phyloP scores from a whole-genome alignment of 202 grass and related monocot species.

The Panicum virgatum region DNA sequence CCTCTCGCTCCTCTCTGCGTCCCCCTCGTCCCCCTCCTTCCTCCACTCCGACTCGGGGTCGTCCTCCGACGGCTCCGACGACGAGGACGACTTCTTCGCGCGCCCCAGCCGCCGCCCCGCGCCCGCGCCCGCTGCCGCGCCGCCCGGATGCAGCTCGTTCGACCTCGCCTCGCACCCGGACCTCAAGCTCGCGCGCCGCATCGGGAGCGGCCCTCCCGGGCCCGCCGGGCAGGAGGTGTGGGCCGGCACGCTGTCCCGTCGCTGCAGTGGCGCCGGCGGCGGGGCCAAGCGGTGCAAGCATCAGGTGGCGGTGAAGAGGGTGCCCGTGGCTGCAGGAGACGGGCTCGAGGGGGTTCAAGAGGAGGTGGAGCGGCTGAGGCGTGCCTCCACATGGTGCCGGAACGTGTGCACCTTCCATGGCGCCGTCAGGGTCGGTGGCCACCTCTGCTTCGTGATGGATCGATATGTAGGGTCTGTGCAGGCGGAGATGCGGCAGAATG shows the following conservation, averaged over 20 bases:
- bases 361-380: slow-evolving; percentile 73
- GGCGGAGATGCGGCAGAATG: slow-evolving; percentile 88
- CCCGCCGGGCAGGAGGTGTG: slow-evolving; percentile 79
- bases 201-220: slow-evolving; percentile 56
- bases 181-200: slow-evolving; percentile 67
- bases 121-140: neutral
- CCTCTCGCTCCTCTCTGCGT: slow-evolving; percentile 74
- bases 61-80: slow-evolving; percentile 48
- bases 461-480: slow-evolving; percentile 72
- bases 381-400: slow-evolving; percentile 78
- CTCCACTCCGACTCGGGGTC: slow-evolving; percentile 64
- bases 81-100: slow-evolving; percentile 67
- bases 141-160: slow-evolving; percentile 48
- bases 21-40: slow-evolving; percentile 78
- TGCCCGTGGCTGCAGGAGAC: slow-evolving; percentile 45
- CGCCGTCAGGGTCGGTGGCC: slow-evolving; percentile 51
- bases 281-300: slow-evolving; percentile 69
- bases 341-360: slow-evolving; percentile 64
- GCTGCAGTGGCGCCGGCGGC: slow-evolving; percentile 37
- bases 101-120: slow-evolving; percentile 23
- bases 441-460: slow-evolving; percentile 95
- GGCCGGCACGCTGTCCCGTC: slow-evolving; percentile 64
- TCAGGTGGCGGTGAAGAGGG: slow-evolving; percentile 85
- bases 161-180: slow-evolving; percentile 83
- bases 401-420: slow-evolving; percentile 89